These are phyloP conservation scores for Skeletonema marinoi DNA, from an alignment of 108 stramenopile species.

Conservation along the genomic window DNA sequence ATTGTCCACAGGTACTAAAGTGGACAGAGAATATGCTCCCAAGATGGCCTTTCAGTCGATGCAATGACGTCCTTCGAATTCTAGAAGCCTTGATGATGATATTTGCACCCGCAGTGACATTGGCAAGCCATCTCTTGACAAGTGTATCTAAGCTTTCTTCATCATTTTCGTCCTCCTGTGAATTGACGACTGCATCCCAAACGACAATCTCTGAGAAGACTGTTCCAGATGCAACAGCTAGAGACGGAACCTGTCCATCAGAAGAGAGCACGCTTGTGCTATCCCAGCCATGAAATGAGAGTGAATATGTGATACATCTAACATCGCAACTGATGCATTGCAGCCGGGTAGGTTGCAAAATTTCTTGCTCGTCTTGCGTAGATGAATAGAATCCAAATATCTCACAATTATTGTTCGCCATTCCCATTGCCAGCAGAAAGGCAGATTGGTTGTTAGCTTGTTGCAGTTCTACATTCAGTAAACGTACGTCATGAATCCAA, in stretches of 20 bases:
- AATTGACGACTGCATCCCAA: slow-evolving; percentile 32
- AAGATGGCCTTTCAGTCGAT: slow-evolving; percentile 61
- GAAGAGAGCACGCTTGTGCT: neutral
- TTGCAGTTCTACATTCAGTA: slow-evolving; percentile 14
- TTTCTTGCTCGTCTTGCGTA: neutral
- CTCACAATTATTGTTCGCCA: slow-evolving; percentile 56
- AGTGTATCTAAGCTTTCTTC: slow-evolving; percentile 17
- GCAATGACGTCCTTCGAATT: slow-evolving; percentile 6
- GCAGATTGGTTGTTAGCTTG: slow-evolving; percentile 4
- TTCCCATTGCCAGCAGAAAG: slow-evolving; percentile 55
- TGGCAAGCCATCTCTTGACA: slow-evolving; percentile 31
- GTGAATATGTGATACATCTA: slow-evolving; percentile 60
- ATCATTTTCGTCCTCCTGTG: neutral
- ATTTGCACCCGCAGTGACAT: neutral
- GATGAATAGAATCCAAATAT: slow-evolving; percentile 46
- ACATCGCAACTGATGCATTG: slow-evolving; percentile 43
- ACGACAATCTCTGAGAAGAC: slow-evolving; percentile 62
- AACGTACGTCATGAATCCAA: slow-evolving; percentile 68
- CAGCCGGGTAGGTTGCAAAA: slow-evolving; percentile 4
- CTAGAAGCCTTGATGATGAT: neutral
- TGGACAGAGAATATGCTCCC: slow-evolving; percentile 64
- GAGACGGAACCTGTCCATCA: slow-evolving; percentile 9
- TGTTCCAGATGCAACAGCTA: slow-evolving; percentile 55
- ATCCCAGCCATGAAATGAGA: slow-evolving; percentile 30
- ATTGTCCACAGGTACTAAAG: slow-evolving; percentile 37